phyloP scores from a whole-genome alignment of 2,329 filamentous ascomycete species.

The Clathrospora elynae region DNA sequence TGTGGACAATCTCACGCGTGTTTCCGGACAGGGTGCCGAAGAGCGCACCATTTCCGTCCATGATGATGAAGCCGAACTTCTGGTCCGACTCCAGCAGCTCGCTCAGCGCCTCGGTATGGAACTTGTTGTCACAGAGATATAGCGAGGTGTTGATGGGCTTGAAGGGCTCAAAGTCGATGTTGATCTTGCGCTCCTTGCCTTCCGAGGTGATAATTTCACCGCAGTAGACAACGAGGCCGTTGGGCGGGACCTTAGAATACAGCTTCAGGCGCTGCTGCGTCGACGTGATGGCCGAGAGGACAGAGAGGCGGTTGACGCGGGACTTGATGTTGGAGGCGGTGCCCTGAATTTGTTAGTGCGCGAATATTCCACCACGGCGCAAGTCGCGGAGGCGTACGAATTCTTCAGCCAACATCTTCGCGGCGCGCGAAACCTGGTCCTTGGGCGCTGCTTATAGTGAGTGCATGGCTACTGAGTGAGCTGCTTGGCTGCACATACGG shows the following conservation, averaged over 20 bases:
- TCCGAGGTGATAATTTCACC: conserved; percentile 99
- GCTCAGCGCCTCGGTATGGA: conserved; percentile 95
- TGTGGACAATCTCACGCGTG: conserved; percentile 94
- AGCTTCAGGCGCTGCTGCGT: conserved; percentile 99
- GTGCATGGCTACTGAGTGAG: conserved; percentile 23
- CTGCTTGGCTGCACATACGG: conserved; percentile 63
- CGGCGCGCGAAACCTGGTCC: conserved; percentile 92
- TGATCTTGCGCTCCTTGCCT: conserved; percentile 99
- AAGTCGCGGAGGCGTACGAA: conserved; percentile 67
- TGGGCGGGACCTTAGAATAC: conserved; percentile 98
- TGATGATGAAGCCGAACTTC: conserved; percentile 99
- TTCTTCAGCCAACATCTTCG: conserved; percentile 99
- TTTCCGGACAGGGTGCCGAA: conserved; percentile 98
- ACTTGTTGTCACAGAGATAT: conserved; percentile 99
- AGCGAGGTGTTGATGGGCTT: conserved; percentile 99
- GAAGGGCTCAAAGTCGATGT: conserved; percentile 99
- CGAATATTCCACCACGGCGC: not conserved
- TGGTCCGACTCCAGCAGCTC: conserved; percentile 98
- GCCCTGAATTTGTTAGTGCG: conserved; percentile 61
- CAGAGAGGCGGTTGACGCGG: conserved; percentile 96
- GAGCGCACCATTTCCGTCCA: conserved; percentile 98
- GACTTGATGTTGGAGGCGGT: conserved; percentile 99
- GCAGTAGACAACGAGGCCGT: conserved; percentile 97
- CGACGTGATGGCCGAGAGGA: conserved; percentile 96
- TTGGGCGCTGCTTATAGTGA: conserved; percentile 73